Conservation (phyloP, 164 flowering plant genomes). For the Chloranthus sessilifolius region DNA sequence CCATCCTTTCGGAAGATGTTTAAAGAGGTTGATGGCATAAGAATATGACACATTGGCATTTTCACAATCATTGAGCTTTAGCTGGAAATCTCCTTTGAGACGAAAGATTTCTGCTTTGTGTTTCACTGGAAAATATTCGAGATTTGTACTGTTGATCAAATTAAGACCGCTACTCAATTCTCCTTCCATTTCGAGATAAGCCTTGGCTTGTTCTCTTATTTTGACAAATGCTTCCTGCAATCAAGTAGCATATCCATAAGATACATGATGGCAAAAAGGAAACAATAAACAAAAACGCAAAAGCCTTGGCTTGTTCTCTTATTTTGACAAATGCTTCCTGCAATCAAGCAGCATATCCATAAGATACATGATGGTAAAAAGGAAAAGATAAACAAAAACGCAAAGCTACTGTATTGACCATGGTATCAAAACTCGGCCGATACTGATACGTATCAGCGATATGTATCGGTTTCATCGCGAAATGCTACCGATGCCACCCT, state of each 20-base stretch:
- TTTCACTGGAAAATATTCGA: slow-evolving; percentile 85
- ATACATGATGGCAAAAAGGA: background rate
- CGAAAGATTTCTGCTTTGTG: slow-evolving; percentile 92
- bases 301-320: slow-evolving; percentile 97
- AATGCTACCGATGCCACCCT: too few relatives aligned
- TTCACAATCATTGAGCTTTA: slow-evolving; percentile 83
- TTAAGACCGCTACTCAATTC: slow-evolving; percentile 87
- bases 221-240: slow-evolving; percentile 97
- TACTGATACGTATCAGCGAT: too few relatives aligned
- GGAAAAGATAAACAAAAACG: too few relatives aligned
- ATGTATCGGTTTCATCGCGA: too few relatives aligned
- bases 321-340: slow-evolving; percentile 99
- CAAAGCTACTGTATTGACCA: too few relatives aligned
- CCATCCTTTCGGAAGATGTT: slow-evolving; percentile 97
- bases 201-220: slow-evolving; percentile 97
- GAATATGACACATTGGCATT: slow-evolving; percentile 84
- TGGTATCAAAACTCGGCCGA: too few relatives aligned
- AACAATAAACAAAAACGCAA: background rate
- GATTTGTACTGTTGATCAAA: slow-evolving; percentile 89
- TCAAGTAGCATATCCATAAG: slow-evolving; percentile 5
- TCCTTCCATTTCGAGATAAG: slow-evolving; percentile 91
- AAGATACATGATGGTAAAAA: background rate
- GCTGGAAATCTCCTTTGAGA: slow-evolving; percentile 86
- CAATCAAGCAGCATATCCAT: slow-evolving; percentile 16
- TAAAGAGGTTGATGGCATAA: slow-evolving; percentile 79